phyloP scores from a whole-genome alignment of 805 yeast genomes.

The Cyberlindnera petersonii region DNA sequence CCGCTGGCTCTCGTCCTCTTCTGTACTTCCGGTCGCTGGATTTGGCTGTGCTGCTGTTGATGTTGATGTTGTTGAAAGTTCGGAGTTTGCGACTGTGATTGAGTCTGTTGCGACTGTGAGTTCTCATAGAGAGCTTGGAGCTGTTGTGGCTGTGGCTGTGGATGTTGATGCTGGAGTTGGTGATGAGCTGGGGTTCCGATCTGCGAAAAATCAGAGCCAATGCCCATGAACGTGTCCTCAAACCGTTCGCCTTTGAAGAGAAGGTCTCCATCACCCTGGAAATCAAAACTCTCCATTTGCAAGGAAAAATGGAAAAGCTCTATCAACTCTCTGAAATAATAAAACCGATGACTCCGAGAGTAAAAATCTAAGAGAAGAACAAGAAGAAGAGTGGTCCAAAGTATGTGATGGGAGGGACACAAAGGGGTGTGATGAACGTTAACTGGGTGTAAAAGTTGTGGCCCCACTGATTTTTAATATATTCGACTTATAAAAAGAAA shows the following conservation, averaged over 20 bases:
- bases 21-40: slow-evolving; percentile 20
- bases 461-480: too few species aligned
- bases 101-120: slow-evolving; percentile 3
- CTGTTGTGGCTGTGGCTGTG: slow-evolving; percentile 7
- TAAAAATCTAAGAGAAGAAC: not conserved
- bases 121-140: slow-evolving; percentile 1
- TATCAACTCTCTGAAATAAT: too few species aligned
- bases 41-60: slow-evolving; percentile 4
- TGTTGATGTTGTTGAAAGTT: slow-evolving; percentile 5
- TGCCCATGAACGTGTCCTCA: slow-evolving; percentile 15
- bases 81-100: slow-evolving; percentile 10
- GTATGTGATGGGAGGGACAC: too few species aligned
- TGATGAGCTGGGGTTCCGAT: slow-evolving; percentile 1
- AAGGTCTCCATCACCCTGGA: slow-evolving; percentile 14
- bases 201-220: slow-evolving; percentile 8
- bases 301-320: too few species aligned
- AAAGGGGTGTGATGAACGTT: too few species aligned
- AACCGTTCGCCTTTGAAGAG: slow-evolving; percentile 16
- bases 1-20: slow-evolving; percentile 77
- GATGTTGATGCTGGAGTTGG: slow-evolving; percentile 7
- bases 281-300: slow-evolving; percentile 18
- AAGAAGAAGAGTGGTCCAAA: too few species aligned
- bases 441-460: too few species aligned
- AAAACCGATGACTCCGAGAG: not conserved
- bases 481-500: too few species aligned